phyloP scores from a whole-genome alignment of 2,329 filamentous ascomycete species.

The Elsinoe fawcettii region DNA sequence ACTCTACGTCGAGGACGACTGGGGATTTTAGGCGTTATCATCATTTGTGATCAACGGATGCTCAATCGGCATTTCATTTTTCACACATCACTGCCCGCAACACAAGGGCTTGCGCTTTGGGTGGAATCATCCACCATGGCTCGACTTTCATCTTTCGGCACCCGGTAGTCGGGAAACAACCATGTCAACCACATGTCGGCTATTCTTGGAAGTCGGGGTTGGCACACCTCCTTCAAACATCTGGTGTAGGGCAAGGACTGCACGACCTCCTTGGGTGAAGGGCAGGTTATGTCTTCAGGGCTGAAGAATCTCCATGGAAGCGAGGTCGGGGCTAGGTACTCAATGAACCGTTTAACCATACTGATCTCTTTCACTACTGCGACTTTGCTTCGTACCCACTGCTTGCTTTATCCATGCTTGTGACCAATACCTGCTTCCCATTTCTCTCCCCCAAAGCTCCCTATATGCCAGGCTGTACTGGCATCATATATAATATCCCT shows the following conservation, averaged over 20 bases:
- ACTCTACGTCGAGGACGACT: neutral
- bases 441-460: too few relatives aligned
- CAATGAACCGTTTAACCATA: neutral
- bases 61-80: neutral
- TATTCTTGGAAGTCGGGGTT: neutral
- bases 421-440: too few relatives aligned
- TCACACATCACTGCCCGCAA: neutral
- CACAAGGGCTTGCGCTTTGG: neutral
- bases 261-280: neutral
- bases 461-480: too few relatives aligned
- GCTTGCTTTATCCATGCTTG: too few relatives aligned
- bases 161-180: neutral
- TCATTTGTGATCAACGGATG: neutral
- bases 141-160: neutral
- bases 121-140: neutral
- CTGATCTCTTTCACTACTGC: neutral
- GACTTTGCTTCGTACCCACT: neutral
- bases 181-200: neutral
- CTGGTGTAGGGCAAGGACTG: neutral
- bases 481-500: too few relatives aligned
- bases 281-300: neutral
- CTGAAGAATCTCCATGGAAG: neutral
- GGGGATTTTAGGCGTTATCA: neutral
- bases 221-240: neutral
- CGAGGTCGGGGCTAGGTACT: neutral